Conservation (phyloP, 495 filamentous ascomycete genomes). For the Cercophora newfieldiana region DNA sequence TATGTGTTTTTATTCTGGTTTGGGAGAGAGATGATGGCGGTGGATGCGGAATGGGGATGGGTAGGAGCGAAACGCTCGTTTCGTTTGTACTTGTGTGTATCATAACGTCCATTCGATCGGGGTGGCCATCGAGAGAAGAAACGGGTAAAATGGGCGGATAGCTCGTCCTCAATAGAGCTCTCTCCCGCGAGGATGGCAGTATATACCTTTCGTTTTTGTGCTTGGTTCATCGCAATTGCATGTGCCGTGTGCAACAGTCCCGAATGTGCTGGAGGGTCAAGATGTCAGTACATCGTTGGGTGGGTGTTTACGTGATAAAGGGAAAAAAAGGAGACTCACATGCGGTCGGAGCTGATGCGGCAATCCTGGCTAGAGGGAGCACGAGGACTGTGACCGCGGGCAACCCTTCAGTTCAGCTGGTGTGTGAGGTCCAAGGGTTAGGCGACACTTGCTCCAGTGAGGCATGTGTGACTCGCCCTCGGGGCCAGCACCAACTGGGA, state of each 20-base stretch:
- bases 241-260: background rate
- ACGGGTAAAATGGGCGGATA: background rate
- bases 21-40: background rate
- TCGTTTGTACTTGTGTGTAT: constrained; percentile 25
- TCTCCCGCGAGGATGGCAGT: background rate
- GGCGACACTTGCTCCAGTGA: constrained; percentile 23
- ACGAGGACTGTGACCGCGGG: background rate
- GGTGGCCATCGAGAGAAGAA: background rate
- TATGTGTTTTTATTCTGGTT: background rate
- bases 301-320: background rate
- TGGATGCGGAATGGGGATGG: background rate
- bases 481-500: constrained; percentile 46
- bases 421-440: constrained; percentile 5
- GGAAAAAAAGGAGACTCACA: background rate
- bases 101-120: constrained; percentile 14
- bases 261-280: background rate
- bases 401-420: background rate
- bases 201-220: background rate
- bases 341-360: background rate
- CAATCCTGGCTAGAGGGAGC: background rate
- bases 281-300: background rate
- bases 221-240: background rate
- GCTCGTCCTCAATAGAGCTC: background rate
- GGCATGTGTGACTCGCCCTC: constrained; percentile 34
- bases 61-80: constrained; percentile 21